Evolutionary conservation across 495 filamentous ascomycete species (phyloP).

Genomic region (Lindgomyces ingoldianus): DNA sequence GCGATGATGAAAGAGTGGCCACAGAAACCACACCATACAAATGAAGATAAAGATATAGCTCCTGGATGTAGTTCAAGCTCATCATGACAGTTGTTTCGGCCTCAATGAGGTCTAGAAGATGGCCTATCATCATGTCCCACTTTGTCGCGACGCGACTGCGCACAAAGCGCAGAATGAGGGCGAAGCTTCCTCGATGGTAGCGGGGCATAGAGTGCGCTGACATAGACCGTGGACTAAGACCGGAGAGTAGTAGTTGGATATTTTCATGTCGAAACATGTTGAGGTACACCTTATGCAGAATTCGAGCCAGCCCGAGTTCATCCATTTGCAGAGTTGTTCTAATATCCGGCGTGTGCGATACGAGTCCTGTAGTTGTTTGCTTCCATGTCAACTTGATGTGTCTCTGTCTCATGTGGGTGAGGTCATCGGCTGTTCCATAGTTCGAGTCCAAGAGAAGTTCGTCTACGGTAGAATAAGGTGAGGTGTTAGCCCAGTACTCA

Average conservation of each 20-base stretch:
- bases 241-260: background rate
- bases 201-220: background rate
- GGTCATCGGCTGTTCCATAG: background rate
- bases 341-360: background rate
- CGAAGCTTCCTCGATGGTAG: background rate
- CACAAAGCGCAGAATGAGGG: background rate
- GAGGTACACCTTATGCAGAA: conserved; percentile 47
- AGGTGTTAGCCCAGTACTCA: conserved; percentile 53
- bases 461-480: conserved; percentile 10
- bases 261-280: conserved; percentile 51
- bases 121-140: background rate
- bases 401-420: too few species aligned
- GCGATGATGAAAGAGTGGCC: too few species aligned
- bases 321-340: conserved; percentile 34
- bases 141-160: background rate
- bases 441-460: conserved; percentile 1
- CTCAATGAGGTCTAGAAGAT: conserved; percentile 7
- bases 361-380: background rate
- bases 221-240: background rate
- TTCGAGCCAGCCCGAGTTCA: conserved; percentile 40
- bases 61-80: conserved; percentile 40
- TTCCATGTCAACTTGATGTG: background rate
- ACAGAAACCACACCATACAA: too few species aligned
- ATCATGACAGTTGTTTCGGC: conserved; percentile 35
- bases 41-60: too few species aligned